Base-by-base conservation (phyloP, 2,329 filamentous ascomycete genomes). In the Trichoderma semiorbis region DNA sequence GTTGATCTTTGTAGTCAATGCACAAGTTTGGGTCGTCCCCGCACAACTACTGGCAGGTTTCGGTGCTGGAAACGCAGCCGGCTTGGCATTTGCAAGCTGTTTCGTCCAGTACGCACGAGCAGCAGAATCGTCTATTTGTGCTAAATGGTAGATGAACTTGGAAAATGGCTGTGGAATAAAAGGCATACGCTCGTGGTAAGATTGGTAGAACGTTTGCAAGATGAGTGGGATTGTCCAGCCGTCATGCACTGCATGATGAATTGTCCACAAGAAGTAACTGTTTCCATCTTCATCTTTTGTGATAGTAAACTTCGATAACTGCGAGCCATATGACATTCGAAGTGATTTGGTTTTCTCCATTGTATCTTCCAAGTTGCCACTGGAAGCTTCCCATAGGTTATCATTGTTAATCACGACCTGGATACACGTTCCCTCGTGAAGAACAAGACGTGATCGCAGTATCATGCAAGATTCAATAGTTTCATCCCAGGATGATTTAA, bases 401-500 rank as follows among this genome's bases (percentile, higher is more conserved):
- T 74, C 73, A n/a, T 67, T 21, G 16, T 65, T 57, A 5, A 74
- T 50, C 30, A 67, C 55, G 7, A 61, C 50, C 21, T 74, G 73
- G n/a, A 63, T 24, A 24, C 64, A 61, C 3, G 12, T 26, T 18
- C 67, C 71, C 18, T 62, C 32, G n/a, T 70, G 21, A 18, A 69
- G 55, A 6, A 71, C 61, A n/a, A 74, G 69, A 18, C 70, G 60
- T 1, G 73, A 72, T 12, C 73, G 36, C 6, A 74, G 30, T 21
- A 55, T 72, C 10, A 21, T 7, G 14, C 67, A 70, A 10, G 47
- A 14, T 5, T 47, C 32, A 11, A 69, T 67, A 11, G 70, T 71
- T 4, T 60, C 53, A 43, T 73, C 72, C 72, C 73, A 74, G 14
- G 73, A 62, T 3, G 7, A n/a, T 32, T 68, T 72, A 21, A 74